Evolutionary conservation across 2,329 filamentous ascomycete species (phyloP).

Genomic region (Tolypocladium capitatum): DNA sequence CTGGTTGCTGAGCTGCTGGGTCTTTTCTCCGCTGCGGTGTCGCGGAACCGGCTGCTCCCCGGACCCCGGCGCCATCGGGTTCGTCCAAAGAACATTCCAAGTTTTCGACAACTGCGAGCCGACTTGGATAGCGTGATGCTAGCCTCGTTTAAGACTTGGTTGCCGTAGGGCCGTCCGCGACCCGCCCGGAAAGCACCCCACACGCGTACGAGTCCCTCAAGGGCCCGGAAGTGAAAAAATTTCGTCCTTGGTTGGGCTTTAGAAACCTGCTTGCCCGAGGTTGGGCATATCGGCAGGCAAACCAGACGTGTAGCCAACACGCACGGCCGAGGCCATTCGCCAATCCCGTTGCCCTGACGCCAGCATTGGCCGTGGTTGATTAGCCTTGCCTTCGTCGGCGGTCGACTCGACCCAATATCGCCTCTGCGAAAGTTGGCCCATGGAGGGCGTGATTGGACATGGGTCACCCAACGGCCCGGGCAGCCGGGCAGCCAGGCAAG

Average conservation of each 20-base stretch:
- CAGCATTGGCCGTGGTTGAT: not conserved
- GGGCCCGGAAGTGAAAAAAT: not conserved
- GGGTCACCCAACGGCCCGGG: slow-evolving; percentile 19
- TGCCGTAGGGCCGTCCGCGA: no score
- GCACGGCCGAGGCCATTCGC: not conserved
- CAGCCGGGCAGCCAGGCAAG: slow-evolving; percentile 20
- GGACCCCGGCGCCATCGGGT: slow-evolving; percentile 5
- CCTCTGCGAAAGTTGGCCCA: no score
- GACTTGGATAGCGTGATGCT: slow-evolving; percentile 2
- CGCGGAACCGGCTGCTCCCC: slow-evolving; percentile 8
- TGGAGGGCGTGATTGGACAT: no score
- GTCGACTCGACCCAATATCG: not conserved
- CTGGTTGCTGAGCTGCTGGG: no score
- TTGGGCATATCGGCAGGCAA: not conserved
- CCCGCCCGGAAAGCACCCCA: no score
- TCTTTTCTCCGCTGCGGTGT: no score
- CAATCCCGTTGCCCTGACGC: not conserved
- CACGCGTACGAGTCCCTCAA: not conserved
- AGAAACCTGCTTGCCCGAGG: not conserved
- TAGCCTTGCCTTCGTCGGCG: not conserved
- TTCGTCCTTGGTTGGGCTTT: not conserved
- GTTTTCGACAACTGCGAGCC: not conserved
- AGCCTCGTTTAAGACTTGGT: slow-evolving; percentile 1
- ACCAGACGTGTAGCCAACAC: not conserved
- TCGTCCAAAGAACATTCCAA: not conserved